Base-by-base conservation (phyloP, 2,329 filamentous ascomycete species). In the Zalaria sp. region DNA sequence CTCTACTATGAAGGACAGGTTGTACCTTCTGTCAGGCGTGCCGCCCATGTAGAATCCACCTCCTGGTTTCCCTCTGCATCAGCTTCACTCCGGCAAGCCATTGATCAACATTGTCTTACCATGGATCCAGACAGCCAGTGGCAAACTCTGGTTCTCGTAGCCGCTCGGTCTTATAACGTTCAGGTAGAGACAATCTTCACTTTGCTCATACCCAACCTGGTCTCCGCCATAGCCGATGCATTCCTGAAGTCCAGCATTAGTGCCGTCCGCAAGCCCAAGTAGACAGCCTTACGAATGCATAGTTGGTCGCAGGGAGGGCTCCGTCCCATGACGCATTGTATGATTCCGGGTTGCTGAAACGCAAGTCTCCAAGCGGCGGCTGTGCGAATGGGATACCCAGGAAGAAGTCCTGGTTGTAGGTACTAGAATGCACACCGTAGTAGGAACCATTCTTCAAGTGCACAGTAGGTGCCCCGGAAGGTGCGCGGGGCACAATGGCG, bases 91-190 rank as follows among this genome's bases (percentile, higher is more conserved):
- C 18, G 18, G 18, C 18, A 18, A 18, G 18, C 18, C 18, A 18
- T 6, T 34, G 11, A 7, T 32, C 27, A n/a, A 7, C 25, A 5
- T 11, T n/a, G 27, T 27, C 42, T 27, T 25, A 40, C 46, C 60
- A 47, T 78, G 73, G 26, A 81, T 73, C 76, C 77, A 82, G 1
- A 77, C 64, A 7, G 64, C 66, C 5, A 79, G 69, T 0, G 75
- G 76, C 2, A 81, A 61, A 7, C 57, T 63, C 28, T 56, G 46
- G 5, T 61, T 53, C 4, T 66, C 59, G 29, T 56, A 55, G 4
- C 68, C 67, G 5, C 67, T 57, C 0, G 75, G 73, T 3, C 76
- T 67, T 26, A 81, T 61, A 10, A 79, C 64, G 47, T 77, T 79
- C 43, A 79, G 58, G 35, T 70, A 73, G 4, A 79, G 62, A 44